These are phyloP conservation scores for Erigeron philadelphicus DNA, from an alignment of 140 eudicot genomes.

Conservation along the genomic window DNA sequence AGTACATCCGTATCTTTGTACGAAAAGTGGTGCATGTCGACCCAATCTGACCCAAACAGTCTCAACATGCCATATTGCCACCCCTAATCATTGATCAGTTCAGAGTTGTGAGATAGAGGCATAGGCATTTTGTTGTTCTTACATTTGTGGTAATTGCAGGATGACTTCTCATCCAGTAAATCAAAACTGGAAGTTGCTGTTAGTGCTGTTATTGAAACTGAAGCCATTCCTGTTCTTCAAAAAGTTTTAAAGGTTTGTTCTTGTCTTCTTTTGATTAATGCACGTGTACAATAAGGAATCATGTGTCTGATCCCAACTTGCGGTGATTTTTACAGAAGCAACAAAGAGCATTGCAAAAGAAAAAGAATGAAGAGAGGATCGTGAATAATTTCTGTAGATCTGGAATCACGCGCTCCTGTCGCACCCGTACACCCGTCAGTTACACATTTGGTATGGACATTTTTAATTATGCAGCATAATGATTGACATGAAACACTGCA, in stretches of 20 bases:
- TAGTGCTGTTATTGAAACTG: conserved; percentile 43
- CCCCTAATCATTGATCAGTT: not conserved
- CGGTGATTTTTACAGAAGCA: conserved; percentile 47
- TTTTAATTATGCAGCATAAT: not conserved
- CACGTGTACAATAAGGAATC: conserved; percentile 2
- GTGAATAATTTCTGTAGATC: conserved; percentile 33
- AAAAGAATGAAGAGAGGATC: conserved; percentile 33
- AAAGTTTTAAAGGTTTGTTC: conserved; percentile 55
- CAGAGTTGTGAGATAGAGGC: conserved; percentile 16
- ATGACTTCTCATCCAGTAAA: conserved; percentile 52
- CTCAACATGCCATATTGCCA: not conserved
- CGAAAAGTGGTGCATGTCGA: not conserved
- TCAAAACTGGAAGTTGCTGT: conserved; percentile 57
- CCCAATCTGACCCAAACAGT: not conserved
- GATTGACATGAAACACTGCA: not conserved
- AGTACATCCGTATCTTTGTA: too few relatives aligned
- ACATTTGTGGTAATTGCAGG: conserved; percentile 38
- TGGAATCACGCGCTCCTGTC: conserved; percentile 66
- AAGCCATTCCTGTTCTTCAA: conserved; percentile 63
- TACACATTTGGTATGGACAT: conserved; percentile 67
- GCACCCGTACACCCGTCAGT: conserved; percentile 44
- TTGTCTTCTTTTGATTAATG: conserved; percentile 1
- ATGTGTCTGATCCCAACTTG: conserved; percentile 10
- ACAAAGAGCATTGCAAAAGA: conserved; percentile 42
- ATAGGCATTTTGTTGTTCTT: conserved; percentile 1